These are phyloP conservation scores for Cyclotella atomus DNA, from an alignment of 108 stramenopile genomes.

Conservation along the genomic window DNA sequence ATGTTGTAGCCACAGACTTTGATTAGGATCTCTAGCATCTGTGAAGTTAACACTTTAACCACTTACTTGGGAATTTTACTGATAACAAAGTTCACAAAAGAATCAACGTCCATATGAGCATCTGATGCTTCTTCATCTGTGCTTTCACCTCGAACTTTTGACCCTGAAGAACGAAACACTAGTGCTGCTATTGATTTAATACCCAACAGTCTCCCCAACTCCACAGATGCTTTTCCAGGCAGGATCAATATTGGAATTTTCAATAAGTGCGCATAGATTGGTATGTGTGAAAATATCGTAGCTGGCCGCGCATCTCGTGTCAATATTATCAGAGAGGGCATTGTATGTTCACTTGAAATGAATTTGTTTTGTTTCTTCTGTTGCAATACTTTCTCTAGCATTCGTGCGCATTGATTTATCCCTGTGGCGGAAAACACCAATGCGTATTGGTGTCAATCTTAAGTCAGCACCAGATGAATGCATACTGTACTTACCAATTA, in stretches of 20 bases:
- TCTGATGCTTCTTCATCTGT: slow-evolving; percentile 25
- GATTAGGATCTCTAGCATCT: slow-evolving; percentile 6
- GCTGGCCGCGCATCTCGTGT: slow-evolving; percentile 70
- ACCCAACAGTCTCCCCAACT: slow-evolving; percentile 62
- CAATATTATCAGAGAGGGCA: slow-evolving; percentile 55
- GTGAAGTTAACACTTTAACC: neutral
- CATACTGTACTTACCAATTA: slow-evolving; percentile 27
- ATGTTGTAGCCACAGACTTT: slow-evolving; percentile 24
- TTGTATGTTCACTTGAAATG: neutral
- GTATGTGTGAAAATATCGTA: slow-evolving; percentile 60
- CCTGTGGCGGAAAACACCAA: slow-evolving; percentile 24
- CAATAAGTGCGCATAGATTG: slow-evolving; percentile 40
- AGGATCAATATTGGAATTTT: slow-evolving; percentile 55
- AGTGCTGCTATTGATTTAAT: slow-evolving; percentile 51
- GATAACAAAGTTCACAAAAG: slow-evolving; percentile 46
- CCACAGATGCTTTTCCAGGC: slow-evolving; percentile 68
- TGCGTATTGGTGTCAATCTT: neutral
- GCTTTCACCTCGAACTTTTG: neutral
- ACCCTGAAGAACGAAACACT: slow-evolving; percentile 45
- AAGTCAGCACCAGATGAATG: no score
- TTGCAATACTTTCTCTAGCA: slow-evolving; percentile 37
- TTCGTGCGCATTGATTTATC: slow-evolving; percentile 70
- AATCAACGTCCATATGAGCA: slow-evolving; percentile 45
- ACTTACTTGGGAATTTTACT: slow-evolving; percentile 37
- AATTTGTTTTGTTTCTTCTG: neutral